Evolutionary conservation across 176 grass and related monocot genomes (phyloP).

Genomic region (Aechmea fasciata): DNA sequence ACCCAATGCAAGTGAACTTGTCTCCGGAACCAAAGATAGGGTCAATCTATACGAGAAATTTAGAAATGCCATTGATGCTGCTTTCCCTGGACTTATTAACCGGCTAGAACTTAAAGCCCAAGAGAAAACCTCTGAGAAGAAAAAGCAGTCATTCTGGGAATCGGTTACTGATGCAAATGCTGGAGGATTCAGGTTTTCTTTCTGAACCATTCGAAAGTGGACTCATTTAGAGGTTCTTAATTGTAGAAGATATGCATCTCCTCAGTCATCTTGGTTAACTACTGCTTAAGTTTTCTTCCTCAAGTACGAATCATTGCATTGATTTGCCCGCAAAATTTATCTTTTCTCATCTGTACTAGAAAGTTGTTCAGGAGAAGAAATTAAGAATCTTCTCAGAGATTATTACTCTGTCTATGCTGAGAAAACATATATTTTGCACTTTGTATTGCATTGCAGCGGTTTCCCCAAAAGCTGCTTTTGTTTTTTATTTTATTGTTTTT

Average conservation of each 20-base stretch:
- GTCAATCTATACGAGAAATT: constrained; percentile 82
- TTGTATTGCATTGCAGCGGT: background rate
- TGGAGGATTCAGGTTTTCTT: constrained; percentile 86
- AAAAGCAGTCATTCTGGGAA: constrained; percentile 71
- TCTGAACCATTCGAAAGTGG: constrained; percentile 29
- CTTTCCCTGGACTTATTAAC: constrained; percentile 55
- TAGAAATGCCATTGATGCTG: constrained; percentile 38
- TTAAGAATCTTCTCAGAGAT: background rate
- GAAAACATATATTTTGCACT: background rate
- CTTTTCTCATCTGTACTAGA: background rate
- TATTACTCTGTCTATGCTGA: background rate
- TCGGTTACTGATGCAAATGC: constrained; percentile 49
- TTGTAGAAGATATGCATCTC: background rate
- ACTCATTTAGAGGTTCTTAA: background rate
- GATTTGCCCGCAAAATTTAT: background rate
- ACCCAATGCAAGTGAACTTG: constrained; percentile 74
- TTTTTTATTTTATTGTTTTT: no score
- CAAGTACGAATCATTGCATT: background rate
- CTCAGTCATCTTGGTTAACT: background rate
- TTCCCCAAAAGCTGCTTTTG: no score
- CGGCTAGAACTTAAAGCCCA: constrained; percentile 50
- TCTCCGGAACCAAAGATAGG: constrained; percentile 78
- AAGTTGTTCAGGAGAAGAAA: background rate
- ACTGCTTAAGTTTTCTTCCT: background rate
- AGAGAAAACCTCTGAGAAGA: constrained; percentile 53